These are phyloP conservation scores for Mycena belliarum DNA, from an alignment of 768 basidiomycete genomes.

Conservation along the genomic window DNA sequence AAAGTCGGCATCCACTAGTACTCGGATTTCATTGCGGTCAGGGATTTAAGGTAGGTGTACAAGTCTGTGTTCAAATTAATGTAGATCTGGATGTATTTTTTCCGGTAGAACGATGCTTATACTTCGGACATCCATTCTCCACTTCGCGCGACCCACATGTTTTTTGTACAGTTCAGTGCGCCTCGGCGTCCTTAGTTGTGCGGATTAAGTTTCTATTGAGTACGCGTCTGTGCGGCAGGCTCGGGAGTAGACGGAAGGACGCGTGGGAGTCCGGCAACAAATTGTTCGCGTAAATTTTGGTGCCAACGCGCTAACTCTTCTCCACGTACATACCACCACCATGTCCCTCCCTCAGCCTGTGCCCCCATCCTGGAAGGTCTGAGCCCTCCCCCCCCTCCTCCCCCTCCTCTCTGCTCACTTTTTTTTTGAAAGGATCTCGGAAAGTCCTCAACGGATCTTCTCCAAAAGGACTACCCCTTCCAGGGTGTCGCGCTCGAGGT, in stretches of 20 bases:
- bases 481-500: conserved; percentile 71
- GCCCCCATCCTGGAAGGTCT: conserved; percentile 96
- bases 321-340: conserved; percentile 30
- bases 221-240: background rate
- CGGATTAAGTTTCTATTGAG: no score
- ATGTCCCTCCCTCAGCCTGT: conserved; percentile 96
- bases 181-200: no score
- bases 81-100: background rate
- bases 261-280: conserved; percentile 7
- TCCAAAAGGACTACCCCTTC: conserved; percentile 92
- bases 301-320: background rate
- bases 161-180: no score
- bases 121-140: no score
- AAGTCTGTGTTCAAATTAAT: no score
- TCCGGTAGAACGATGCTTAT: no score
- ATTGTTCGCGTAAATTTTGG: background rate
- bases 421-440: conserved; percentile 73
- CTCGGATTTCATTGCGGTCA: background rate
- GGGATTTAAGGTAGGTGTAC: no score
- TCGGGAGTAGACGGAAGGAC: conserved; percentile 5
- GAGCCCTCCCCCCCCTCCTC: conserved; percentile 9
- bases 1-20: conserved; percentile 45
- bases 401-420: conserved; percentile 1
- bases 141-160: no score
- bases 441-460: conserved; percentile 95